These are phyloP conservation scores for Datisca glomerata DNA, from an alignment of 306 rosid genomes.

Conservation along the genomic window DNA sequence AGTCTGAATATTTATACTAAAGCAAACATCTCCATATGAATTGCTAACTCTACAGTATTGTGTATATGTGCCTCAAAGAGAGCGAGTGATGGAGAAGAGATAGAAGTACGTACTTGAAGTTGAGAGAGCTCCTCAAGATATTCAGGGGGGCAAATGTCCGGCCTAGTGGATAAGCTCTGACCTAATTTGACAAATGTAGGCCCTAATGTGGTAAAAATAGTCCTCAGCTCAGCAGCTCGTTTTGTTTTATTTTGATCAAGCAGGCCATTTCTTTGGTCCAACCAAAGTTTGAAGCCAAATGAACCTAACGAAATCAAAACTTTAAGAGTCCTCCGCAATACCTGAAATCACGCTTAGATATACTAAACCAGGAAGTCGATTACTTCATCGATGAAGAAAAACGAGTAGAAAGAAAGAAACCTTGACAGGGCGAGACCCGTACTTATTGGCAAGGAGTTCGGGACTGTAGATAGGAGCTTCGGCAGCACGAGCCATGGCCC, in stretches of 20 bases:
- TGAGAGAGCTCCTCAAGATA: conserved; percentile 81
- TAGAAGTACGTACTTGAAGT: conserved; percentile 46
- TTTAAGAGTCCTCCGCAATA: conserved; percentile 52
- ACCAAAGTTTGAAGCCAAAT: conserved; percentile 41
- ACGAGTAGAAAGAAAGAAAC: conserved; percentile 15
- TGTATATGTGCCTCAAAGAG: no score
- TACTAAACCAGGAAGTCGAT: neutral
- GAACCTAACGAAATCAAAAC: conserved; percentile 42
- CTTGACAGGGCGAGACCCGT: conserved; percentile 60
- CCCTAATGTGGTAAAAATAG: conserved; percentile 58
- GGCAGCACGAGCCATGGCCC: conserved; percentile 63
- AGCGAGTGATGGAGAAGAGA: neutral
- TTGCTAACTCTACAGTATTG: no score
- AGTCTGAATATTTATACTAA: neutral
- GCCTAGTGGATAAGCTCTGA: conserved; percentile 89
- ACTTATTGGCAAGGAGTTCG: conserved; percentile 32
- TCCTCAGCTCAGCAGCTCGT: conserved; percentile 66
- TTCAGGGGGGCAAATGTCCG: conserved; percentile 85
- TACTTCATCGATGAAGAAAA: no score
- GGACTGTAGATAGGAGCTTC: conserved; percentile 57
- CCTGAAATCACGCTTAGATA: conserved; percentile 18
- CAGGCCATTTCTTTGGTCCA: conserved; percentile 56
- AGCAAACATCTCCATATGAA: no score
- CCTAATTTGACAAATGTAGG: conserved; percentile 97
- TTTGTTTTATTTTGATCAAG: conserved; percentile 43